Evolutionary conservation across 192 early-diverging fungal genomes (phyloP).

Genomic region (Entrophospora sp.): DNA sequence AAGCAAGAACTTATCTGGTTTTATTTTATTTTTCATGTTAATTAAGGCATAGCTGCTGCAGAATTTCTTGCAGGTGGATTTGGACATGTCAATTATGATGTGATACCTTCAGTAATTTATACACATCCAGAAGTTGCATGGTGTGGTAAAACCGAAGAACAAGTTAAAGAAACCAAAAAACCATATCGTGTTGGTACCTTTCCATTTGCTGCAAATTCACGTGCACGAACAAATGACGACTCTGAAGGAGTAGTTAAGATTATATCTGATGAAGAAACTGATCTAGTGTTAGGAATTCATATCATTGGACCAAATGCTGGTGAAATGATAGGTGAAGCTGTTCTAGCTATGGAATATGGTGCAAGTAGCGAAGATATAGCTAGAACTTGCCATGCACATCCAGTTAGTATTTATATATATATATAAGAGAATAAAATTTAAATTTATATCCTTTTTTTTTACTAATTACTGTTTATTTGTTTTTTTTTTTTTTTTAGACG

Average conservation of each 20-base stretch:
- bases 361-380: slow-evolving; percentile 97
- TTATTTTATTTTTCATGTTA: background rate
- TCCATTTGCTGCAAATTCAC: slow-evolving; percentile 94
- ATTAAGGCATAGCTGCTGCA: slow-evolving; percentile 70
- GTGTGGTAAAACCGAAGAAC: slow-evolving; percentile 94
- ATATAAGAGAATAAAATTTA: too few relatives aligned
- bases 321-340: slow-evolving; percentile 98
- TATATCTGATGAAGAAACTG: slow-evolving; percentile 91
- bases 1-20: too few relatives aligned
- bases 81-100: slow-evolving; percentile 98
- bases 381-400: slow-evolving; percentile 95
- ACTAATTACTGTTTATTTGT: background rate
- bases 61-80: slow-evolving; percentile 87
- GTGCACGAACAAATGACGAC: slow-evolving; percentile 96
- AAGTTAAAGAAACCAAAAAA: slow-evolving; percentile 78
- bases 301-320: slow-evolving; percentile 98
- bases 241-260: slow-evolving; percentile 92
- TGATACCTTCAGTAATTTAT: slow-evolving; percentile 97
- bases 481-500: slow-evolving; percentile 40
- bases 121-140: slow-evolving; percentile 98
- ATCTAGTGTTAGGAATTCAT: slow-evolving; percentile 94
- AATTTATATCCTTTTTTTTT: background rate
- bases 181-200: slow-evolving; percentile 88
- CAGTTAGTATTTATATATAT: slow-evolving; percentile 35
- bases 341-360: slow-evolving; percentile 95